A percentile compares a stretch with the other conserved stretches of the same genome.
phyloP scores from a whole-genome alignment of 225 moss, liverwort and hornwort genomes.

The Anthoceros angustus region DNA sequence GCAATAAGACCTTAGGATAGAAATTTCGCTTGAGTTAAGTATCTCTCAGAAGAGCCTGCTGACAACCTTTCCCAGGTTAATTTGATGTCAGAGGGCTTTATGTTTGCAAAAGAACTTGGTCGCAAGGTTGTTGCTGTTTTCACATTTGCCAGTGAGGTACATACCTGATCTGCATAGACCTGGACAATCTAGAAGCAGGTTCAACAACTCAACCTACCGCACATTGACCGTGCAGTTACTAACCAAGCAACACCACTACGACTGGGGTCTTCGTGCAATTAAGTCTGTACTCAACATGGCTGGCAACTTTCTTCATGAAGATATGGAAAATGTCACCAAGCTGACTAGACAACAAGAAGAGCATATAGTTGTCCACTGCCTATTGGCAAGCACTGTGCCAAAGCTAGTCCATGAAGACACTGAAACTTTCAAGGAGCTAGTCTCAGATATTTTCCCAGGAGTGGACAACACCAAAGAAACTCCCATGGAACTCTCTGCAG shows the following conservation, averaged over 20 bases:
- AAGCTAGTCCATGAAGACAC: constrained; percentile 16
- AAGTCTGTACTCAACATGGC: constrained; percentile 21
- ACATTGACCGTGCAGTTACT: constrained; percentile 12
- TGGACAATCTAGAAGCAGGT: not conserved
- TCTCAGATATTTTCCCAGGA: constrained; percentile 15
- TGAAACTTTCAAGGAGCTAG: constrained; percentile 15
- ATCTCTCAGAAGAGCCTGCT: too few relatives aligned
- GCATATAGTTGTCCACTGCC: constrained; percentile 15
- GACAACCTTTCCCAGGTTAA: constrained; percentile 11
- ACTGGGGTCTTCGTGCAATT: constrained; percentile 20
- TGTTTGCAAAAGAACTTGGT: constrained; percentile 15
- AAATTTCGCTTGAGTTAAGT: not conserved
- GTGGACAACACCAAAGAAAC: constrained; percentile 11
- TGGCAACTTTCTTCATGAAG: constrained; percentile 16
- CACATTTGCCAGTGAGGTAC: constrained; percentile 14
- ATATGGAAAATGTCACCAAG: constrained; percentile 3
- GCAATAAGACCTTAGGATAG: not conserved
- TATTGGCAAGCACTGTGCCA: constrained; percentile 17
- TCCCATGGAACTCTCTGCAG: constrained; percentile 10
- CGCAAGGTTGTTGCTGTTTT: constrained; percentile 17
- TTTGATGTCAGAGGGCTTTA: constrained; percentile 21
- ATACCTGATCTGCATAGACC: not conserved
- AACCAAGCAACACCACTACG: constrained; percentile 21
- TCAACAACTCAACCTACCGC: too few relatives aligned
- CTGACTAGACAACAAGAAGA: constrained; percentile 11